Conservation (phyloP, 2,329 filamentous ascomycete species). For the Fusarium heterosporum region DNA sequence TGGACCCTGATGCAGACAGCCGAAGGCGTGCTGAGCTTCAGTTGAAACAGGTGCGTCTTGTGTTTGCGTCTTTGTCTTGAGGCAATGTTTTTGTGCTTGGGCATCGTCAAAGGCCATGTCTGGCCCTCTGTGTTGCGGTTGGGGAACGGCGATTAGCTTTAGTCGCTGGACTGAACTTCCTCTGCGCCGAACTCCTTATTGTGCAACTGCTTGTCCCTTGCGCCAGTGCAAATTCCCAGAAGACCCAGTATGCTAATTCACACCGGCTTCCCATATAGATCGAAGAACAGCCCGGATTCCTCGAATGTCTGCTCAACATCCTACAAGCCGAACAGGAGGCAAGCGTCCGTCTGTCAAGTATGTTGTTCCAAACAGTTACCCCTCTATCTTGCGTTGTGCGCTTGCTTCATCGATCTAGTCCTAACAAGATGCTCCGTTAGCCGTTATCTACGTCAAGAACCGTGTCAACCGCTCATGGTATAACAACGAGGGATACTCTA, state of each 20-base stretch:
- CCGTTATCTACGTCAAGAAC: slow-evolving; percentile 98
- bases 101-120: neutral
- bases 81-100: slow-evolving; percentile 14
- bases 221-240: slow-evolving; percentile 19
- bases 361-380: slow-evolving; percentile 50
- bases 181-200: slow-evolving; percentile 24
- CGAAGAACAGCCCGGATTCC: slow-evolving; percentile 90
- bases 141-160: neutral
- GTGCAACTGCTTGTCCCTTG: slow-evolving; percentile 32
- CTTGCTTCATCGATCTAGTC: slow-evolving; percentile 38
- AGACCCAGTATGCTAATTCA: slow-evolving; percentile 35
- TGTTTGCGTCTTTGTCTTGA: slow-evolving; percentile 24
- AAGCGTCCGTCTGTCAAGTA: slow-evolving; percentile 89
- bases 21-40: slow-evolving; percentile 82
- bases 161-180: slow-evolving; percentile 11
- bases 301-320: slow-evolving; percentile 90
- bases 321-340: slow-evolving; percentile 88
- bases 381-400: slow-evolving; percentile 28
- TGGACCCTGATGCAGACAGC: slow-evolving; percentile 79
- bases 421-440: slow-evolving; percentile 59
- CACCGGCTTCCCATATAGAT: slow-evolving; percentile 66
- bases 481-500: slow-evolving; percentile 77
- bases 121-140: neutral
- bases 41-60: slow-evolving; percentile 77
- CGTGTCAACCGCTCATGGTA: slow-evolving; percentile 94